Base-by-base conservation (phyloP, 2,329 filamentous ascomycete genomes). In the Lecanicillium sp. region DNA sequence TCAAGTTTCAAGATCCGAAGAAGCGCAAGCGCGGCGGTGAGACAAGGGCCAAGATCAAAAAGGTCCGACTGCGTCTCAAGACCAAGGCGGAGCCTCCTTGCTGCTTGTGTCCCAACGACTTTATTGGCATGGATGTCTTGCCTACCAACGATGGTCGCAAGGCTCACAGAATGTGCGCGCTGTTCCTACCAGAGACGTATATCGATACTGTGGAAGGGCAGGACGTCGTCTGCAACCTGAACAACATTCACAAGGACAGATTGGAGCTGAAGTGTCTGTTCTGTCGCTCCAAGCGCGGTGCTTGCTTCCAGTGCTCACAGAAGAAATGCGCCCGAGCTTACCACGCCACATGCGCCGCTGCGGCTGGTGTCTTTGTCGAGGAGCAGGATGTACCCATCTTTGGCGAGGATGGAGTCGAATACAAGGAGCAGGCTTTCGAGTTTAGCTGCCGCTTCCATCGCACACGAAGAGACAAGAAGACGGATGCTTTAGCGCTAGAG, bases 361-460 rank as follows among this genome's bases (percentile, higher is more conserved):
- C 91, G 19, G 91, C 90, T 29, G 93, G 93, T 49, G 90, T 96
- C 2, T 87, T 95, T 62, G 83, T 96, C 41, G 91, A 98, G 62
- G 81, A 89, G 58, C 87, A 87, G 24, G 81, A 89, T 29, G 83
- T 95, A 24, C 87, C 89, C 0, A 86, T 94, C 2, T 91, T 90
- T 63, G 87, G 85, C 44, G 88, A 95, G 57, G 90, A 96, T 60
- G 90, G 90, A 6, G 89, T 83, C 1, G 90, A 96, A 63, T 96
- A 96, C 65, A 91, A 87, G 56, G 86, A 95, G 57, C 87, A 90
- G 59, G 90, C 86, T 1, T 91, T 94, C 58, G 89, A 95, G 61
- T 90, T 97, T 63, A 89, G 87, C 57, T 98, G 93, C 69, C 87
- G 90, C 51, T 95, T 95, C 68, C 93, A 98, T 65, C 81, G 93